A percentile compares a stretch with the other conserved stretches of the same genome.
Evolutionary conservation across 495 filamentous ascomycete genomes (phyloP).

Genomic region (Penicillium paradoxum): DNA sequence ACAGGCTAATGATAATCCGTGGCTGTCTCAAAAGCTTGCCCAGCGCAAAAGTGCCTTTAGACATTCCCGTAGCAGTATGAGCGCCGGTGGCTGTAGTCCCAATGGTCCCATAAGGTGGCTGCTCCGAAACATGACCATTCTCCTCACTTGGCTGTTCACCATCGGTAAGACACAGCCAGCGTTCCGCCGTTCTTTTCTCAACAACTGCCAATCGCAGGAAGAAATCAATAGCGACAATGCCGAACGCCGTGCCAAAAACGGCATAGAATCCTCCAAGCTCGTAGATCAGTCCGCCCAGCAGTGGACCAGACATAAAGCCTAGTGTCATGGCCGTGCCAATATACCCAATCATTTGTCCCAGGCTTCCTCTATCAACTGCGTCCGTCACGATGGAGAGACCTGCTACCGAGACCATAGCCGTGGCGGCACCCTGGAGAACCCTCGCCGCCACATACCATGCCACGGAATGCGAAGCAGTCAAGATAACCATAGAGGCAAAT

Average conservation of each 20-base stretch:
- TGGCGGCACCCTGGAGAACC: conserved; percentile 63
- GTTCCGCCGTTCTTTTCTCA: conserved; percentile 64
- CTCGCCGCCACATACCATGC: conserved; percentile 57
- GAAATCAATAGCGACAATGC: conserved; percentile 57
- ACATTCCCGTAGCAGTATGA: neutral
- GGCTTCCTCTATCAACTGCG: conserved; percentile 53
- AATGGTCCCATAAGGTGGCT: conserved; percentile 3
- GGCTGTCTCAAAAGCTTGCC: conserved; percentile 11
- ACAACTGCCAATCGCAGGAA: conserved; percentile 56
- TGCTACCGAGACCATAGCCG: conserved; percentile 63
- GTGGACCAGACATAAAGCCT: conserved; percentile 59
- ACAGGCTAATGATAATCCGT: conserved; percentile 14
- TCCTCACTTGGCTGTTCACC: conserved; percentile 3
- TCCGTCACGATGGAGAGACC: conserved; percentile 67
- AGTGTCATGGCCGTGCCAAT: conserved; percentile 59
- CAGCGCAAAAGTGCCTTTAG: neutral
- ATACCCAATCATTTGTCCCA: conserved; percentile 66
- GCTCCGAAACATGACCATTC: conserved; percentile 7
- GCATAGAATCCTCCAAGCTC: conserved; percentile 57
- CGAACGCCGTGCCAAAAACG: conserved; percentile 63
- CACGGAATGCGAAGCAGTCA: conserved; percentile 59
- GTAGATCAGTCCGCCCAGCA: conserved; percentile 70
- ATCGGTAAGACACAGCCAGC: conserved; percentile 39
- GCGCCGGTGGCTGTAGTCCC: neutral
- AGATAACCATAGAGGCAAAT: conserved; percentile 56